Conservation (phyloP, 1,284 basidiomycete species). For the Exobasidium cylindrosporum region DNA sequence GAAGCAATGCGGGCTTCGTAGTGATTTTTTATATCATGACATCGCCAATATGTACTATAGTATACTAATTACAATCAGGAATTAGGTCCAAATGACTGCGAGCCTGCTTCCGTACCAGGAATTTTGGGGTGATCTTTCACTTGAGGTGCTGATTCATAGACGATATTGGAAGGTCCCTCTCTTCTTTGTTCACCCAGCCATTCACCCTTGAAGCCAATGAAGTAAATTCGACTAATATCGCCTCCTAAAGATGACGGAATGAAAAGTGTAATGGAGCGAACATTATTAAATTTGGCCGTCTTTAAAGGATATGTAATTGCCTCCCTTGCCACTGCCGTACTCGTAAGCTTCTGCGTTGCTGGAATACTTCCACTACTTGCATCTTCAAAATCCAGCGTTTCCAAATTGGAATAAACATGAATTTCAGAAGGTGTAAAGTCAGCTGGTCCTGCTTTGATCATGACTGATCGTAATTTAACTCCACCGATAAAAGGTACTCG, state of each 20-base stretch:
- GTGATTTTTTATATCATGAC: neutral
- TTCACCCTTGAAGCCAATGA: slow-evolving; percentile 49
- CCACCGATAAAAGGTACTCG: slow-evolving; percentile 43
- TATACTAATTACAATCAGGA: neutral
- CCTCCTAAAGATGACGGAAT: slow-evolving; percentile 29
- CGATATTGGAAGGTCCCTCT: slow-evolving; percentile 37
- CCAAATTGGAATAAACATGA: slow-evolving; percentile 41
- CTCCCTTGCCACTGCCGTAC: slow-evolving; percentile 37
- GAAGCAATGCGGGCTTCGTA: neutral
- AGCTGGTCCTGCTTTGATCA: slow-evolving; percentile 27
- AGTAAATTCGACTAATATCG: slow-evolving; percentile 34
- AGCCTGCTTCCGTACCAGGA: slow-evolving; percentile 21
- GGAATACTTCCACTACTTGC: slow-evolving; percentile 15
- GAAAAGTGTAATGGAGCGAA: slow-evolving; percentile 42
- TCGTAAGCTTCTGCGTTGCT: slow-evolving; percentile 32
- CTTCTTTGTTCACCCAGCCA: slow-evolving; percentile 17
- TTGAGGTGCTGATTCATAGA: slow-evolving; percentile 51
- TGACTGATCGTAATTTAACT: slow-evolving; percentile 39
- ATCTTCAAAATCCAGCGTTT: slow-evolving; percentile 39
- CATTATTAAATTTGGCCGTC: slow-evolving; percentile 45
- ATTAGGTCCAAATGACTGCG: slow-evolving; percentile 27
- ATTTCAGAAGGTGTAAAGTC: slow-evolving; percentile 34
- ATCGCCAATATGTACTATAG: neutral
- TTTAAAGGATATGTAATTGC: slow-evolving; percentile 44
- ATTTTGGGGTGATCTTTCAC: slow-evolving; percentile 45